Evolutionary conservation across 768 basidiomycete genomes (phyloP), one percentile per base, ranked within the genome.

Genomic region (Pleurotus eryngii): DNA sequence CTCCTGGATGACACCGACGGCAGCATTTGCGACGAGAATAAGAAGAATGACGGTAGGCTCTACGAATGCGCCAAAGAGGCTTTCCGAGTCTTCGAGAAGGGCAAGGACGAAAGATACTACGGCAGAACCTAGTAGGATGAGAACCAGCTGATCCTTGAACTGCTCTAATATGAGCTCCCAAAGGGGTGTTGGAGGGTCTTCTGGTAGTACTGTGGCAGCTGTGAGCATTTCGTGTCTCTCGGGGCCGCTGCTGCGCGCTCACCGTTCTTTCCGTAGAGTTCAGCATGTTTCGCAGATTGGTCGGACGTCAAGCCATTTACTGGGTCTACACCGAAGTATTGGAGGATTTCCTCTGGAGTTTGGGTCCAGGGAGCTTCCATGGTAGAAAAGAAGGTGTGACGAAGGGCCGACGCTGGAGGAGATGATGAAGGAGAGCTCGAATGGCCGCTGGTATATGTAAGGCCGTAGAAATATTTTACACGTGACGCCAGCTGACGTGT

Each of bases 151-250:
- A 74, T 99, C 96, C 78, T 98, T 90, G 81, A 99, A 99, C 74
- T 99, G 96, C 63, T 97, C 95, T n/a, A 99, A 81, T 59, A 99
- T 89, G 59, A 98, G 85, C 67, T 92, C 82, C 92, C 94, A 95
- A 30, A 98, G 68, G 3, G 95, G 92, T 3, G 96, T 97, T 3
- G 92, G 75, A 0, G 92, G 88, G 8, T 95, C 92, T 67, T 97
- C 94, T 9, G 96, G 95, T 5, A 99, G 80, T 67, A 92, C 96
- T 98, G 70, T 12, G 49, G 42, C 46, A 35, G 46, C 39, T 49
- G 35, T 65, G 53, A 61, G 60, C 30, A 39, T 27, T 60, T 27
- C 24, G 18, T 37, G 26, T 26, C 17, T 3, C n/a, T 30, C 30
- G 30, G 18, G 54, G 18, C 26, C 30, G 46, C 53, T 18, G 39